Conservation (phyloP, 2,329 filamentous ascomycete genomes). For the Sordariomycetes sp. region DNA sequence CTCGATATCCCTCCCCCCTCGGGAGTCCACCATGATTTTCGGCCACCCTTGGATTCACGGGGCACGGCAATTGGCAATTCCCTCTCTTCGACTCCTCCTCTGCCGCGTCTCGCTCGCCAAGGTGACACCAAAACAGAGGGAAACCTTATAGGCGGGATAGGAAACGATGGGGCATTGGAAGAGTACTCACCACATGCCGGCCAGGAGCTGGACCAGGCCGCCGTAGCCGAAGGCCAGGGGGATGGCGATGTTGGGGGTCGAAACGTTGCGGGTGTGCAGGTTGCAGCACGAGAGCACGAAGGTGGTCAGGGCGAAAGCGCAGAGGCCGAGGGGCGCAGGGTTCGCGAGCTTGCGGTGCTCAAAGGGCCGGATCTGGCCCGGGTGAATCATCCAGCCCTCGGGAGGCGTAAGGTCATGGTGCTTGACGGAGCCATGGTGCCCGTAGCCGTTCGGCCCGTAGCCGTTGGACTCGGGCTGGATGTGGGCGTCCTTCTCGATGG, state of each 20-base stretch:
- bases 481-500: constrained; percentile 1
- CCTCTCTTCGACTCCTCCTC: no score
- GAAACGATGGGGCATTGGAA: not conserved
- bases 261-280: constrained; percentile 47
- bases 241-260: constrained; percentile 51
- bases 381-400: constrained; percentile 34
- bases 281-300: constrained; percentile 70
- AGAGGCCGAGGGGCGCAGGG: constrained; percentile 64
- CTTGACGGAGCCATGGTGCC: not conserved
- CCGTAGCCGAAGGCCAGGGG: constrained; percentile 62
- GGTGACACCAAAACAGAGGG: no score
- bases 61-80: no score
- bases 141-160: not conserved
- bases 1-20: no score
- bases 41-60: no score
- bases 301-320: constrained; percentile 70
- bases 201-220: constrained; percentile 64
- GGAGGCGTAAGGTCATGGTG: constrained; percentile 5
- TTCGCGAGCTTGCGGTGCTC: constrained; percentile 66
- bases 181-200: constrained; percentile 82
- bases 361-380: constrained; percentile 49
- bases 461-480: not conserved
- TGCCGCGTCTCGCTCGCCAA: no score
- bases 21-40: no score
- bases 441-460: not conserved